Evolutionary conservation across 2,329 filamentous ascomycete genomes (phyloP), one percentile per base, ranked within the genome.

Genomic region (Tolypocladium album): DNA sequence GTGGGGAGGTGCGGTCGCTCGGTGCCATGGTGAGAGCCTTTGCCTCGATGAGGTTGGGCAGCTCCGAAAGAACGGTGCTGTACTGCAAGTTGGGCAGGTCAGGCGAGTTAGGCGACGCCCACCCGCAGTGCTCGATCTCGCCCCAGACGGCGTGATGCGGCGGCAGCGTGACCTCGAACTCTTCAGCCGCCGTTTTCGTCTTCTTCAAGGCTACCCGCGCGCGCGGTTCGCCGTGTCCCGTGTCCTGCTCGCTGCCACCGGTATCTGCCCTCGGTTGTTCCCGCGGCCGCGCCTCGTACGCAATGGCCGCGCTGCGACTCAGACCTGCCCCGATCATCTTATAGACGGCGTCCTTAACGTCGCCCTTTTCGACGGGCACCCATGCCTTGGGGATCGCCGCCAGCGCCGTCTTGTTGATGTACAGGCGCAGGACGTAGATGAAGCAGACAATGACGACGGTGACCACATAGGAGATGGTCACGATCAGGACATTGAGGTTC

Each of bases 41-140:
- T 12, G 90, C 93, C 76, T 97, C 93, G 63, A 97, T 89, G 36
- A 97, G 80, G 69, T 95, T 88, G 1, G 92, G 90, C 31, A 99
- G 79, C 73, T 97, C 93, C 43, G 83, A 81, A 22, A 97, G 79
- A 31, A 99, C 90, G 2, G 86, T 85, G 66, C 81, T 82, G 72
- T 96, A 97, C 64, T 95, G 86, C n/a, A 97, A 75, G 68, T 90
- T 85, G 5, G 90, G 86, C 22, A 94, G 76, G 68, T 94, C 89
- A 11, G 82, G 77, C 1, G 85, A 88, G 38, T 83, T 82, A 7
- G 93, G 93, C 2, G 91, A 89, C 2, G 88, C 88, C 93, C 94
- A 97, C 58, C 93, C 94, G 20, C 86, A 79, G 70, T 99, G 94
- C 61, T 89, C 84, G 58, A 97, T 85, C n/a, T 84, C 76, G 27